Percentiles rank a stretch among this genome's conserved stretches.
Evolutionary conservation across 331 rosid genomes (phyloP).

Genomic region (Quercus tomentella): DNA sequence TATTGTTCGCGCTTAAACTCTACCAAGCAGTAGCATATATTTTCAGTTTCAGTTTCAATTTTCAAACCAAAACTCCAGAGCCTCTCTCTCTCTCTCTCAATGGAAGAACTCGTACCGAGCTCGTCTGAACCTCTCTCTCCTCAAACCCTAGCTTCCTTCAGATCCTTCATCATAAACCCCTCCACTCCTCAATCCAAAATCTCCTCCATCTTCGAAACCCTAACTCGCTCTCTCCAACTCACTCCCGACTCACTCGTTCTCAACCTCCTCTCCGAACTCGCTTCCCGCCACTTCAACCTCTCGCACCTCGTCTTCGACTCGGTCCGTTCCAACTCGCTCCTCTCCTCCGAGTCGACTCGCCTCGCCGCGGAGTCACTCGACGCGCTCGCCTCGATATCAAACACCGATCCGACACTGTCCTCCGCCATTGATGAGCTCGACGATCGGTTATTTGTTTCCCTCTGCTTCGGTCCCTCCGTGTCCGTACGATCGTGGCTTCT

Average conservation of each 20-base stretch:
- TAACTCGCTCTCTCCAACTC: conserved; percentile 38
- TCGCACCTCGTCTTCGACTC: conserved; percentile 35
- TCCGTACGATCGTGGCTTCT: conserved; percentile 68
- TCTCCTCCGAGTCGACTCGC: conserved; percentile 33
- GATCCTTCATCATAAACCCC: conserved; percentile 52
- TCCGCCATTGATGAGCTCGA: conserved; percentile 35
- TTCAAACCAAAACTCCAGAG: too few relatives aligned
- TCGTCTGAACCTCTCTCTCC: conserved; percentile 27
- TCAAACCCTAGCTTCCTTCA: conserved; percentile 39
- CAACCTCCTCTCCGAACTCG: conserved; percentile 53
- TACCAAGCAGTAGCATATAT: too few relatives aligned
- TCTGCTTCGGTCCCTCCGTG: conserved; percentile 55
- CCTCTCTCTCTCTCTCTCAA: background rate
- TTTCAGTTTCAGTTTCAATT: too few relatives aligned
- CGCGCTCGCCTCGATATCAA: conserved; percentile 32
- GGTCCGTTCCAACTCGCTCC: conserved; percentile 26
- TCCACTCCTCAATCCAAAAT: conserved; percentile 43
- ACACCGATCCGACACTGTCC: background rate
- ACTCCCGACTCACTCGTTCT: conserved; percentile 11
- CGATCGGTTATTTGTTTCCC: conserved; percentile 51
- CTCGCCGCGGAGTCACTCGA: conserved; percentile 45
- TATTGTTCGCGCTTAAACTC: too few relatives aligned
- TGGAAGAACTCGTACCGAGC: conserved; percentile 23
- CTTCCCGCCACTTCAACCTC: conserved; percentile 25
- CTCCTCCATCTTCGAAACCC: conserved; percentile 40